These are phyloP conservation scores for Suillus subaureus DNA, from an alignment of 768 basidiomycete species.

Conservation along the genomic window DNA sequence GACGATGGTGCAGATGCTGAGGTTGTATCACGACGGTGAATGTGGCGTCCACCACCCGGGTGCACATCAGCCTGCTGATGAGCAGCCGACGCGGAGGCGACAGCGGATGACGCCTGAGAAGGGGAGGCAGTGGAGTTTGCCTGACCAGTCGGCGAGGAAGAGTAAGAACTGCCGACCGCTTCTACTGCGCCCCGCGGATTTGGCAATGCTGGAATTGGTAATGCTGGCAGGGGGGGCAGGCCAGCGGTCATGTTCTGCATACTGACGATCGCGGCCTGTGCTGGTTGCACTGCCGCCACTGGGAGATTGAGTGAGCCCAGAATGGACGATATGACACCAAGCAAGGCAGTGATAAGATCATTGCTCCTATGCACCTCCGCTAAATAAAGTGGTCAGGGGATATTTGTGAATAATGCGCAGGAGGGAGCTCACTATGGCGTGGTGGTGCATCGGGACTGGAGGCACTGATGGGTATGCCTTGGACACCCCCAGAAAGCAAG, in stretches of 20 bases:
- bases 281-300: not conserved
- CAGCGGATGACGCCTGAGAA: not conserved
- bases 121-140: not conserved
- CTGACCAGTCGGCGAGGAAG: not conserved
- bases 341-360: not conserved
- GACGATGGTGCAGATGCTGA: not conserved
- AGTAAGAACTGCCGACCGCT: not conserved
- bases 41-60: not conserved
- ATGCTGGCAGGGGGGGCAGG: not conserved
- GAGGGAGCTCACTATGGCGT: not conserved
- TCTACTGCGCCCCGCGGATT: not conserved
- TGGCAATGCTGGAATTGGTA: not conserved
- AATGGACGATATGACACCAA: accelerated
- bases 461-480: conserved; percentile 19
- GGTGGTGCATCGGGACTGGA: not conserved
- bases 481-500: conserved; percentile 18
- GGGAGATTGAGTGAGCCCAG: not conserved
- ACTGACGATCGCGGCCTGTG: not conserved
- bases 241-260: not conserved
- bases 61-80: not conserved
- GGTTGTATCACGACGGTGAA: not conserved
- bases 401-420: not conserved
- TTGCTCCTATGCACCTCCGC: not conserved
- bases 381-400: not conserved
- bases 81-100: not conserved